Percentiles rank a stretch among this genome's conserved stretches.
Conservation (phyloP, 208 protist species). For the Lotmaria passim region DNA sequence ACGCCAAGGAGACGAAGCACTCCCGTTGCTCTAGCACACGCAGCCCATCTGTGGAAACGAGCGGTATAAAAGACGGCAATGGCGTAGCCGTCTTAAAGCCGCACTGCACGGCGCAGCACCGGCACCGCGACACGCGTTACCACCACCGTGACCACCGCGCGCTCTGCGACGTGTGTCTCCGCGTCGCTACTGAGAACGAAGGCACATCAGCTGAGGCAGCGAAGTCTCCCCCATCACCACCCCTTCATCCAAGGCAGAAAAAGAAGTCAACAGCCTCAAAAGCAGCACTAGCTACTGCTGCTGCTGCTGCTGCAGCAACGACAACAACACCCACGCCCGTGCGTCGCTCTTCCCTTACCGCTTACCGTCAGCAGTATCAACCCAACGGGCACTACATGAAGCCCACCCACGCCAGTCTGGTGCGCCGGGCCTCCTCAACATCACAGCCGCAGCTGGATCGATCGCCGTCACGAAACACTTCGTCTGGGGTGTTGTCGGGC, state of each 20-base stretch:
- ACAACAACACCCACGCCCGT: background rate
- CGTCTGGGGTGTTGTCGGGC: background rate
- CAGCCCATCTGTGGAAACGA: background rate
- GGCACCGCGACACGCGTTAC: background rate
- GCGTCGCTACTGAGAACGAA: background rate
- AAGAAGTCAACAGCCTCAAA: background rate
- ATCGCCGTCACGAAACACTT: background rate
- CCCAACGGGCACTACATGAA: slow-evolving; percentile 30
- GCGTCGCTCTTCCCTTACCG: background rate
- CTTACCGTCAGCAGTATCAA: slow-evolving; percentile 4
- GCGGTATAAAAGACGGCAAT: too few relatives aligned
- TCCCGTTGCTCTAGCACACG: background rate
- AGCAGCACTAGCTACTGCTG: background rate
- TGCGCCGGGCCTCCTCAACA: slow-evolving; percentile 15
- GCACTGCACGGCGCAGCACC: background rate
- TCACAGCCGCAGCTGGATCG: background rate
- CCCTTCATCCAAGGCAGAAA: background rate
- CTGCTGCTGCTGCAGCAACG: too few relatives aligned
- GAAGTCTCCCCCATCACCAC: background rate
- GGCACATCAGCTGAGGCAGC: slow-evolving; percentile 11
- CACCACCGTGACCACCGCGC: slow-evolving; percentile 3
- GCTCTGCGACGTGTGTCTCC: slow-evolving; percentile 12
- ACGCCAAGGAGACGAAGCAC: background rate
- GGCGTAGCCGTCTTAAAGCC: too few relatives aligned
- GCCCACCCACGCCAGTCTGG: slow-evolving; percentile 35